phyloP scores from a whole-genome alignment of 2,329 filamentous ascomycete species.

The Sarocladium strictum region DNA sequence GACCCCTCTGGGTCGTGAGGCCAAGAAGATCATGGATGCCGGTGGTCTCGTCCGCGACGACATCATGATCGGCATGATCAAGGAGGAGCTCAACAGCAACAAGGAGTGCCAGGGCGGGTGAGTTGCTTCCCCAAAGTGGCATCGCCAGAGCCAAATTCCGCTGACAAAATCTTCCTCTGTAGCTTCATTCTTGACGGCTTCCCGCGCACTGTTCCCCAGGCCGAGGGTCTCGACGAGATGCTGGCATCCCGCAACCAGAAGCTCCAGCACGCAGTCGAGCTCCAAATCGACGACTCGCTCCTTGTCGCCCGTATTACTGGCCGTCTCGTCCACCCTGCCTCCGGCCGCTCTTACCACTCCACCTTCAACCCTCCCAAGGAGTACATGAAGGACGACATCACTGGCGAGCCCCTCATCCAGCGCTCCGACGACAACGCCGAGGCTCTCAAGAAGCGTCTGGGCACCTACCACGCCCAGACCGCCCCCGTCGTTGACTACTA shows the following conservation, averaged over 20 bases:
- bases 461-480: constrained; percentile 92
- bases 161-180: constrained; percentile 9
- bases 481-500: constrained; percentile 92
- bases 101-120: constrained; percentile 95
- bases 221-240: constrained; percentile 92
- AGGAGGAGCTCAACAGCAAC: constrained; percentile 91
- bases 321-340: constrained; percentile 90
- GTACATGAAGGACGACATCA: constrained; percentile 91
- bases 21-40: constrained; percentile 99
- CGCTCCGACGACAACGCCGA: constrained; percentile 96
- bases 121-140: constrained; percentile 16
- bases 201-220: constrained; percentile 92
- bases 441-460: constrained; percentile 88
- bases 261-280: constrained; percentile 91
- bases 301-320: constrained; percentile 95
- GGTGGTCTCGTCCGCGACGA: constrained; percentile 97
- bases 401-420: constrained; percentile 93
- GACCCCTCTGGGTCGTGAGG: constrained; percentile 87
- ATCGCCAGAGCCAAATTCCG: neutral
- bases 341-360: constrained; percentile 94
- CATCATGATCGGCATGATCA: constrained; percentile 99
- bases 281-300: constrained; percentile 91
- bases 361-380: constrained; percentile 98
- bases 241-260: constrained; percentile 70
- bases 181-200: constrained; percentile 99